A percentile compares a stretch with the other conserved stretches of the same genome.
Evolutionary conservation across 1,139 yeast genomes (phyloP).

Genomic region (Pichia terricola): DNA sequence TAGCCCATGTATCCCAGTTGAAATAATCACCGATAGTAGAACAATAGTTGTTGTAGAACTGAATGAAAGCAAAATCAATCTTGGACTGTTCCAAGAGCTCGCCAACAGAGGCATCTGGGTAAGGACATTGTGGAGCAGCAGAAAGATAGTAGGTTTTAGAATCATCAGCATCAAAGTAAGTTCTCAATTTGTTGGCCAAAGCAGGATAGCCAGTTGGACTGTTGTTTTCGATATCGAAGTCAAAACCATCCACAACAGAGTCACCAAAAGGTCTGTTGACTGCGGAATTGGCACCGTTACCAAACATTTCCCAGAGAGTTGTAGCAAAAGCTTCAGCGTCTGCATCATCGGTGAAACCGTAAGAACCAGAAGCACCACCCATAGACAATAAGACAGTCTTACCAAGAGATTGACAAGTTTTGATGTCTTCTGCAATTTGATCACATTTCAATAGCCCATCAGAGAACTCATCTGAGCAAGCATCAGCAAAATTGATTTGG

Average conservation of each 20-base stretch:
- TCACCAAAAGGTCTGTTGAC: constrained; percentile 64
- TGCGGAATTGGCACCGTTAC: constrained; percentile 69
- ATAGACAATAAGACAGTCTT: constrained; percentile 70
- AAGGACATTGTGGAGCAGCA: constrained; percentile 94
- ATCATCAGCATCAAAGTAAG: constrained; percentile 40
- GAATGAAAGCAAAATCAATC: constrained; percentile 81
- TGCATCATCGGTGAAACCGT: constrained; percentile 58
- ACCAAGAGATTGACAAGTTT: constrained; percentile 74
- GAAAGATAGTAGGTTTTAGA: constrained; percentile 65
- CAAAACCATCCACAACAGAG: constrained; percentile 63
- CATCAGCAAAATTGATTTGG: constrained; percentile 59
- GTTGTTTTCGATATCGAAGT: constrained; percentile 57
- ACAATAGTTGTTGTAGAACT: constrained; percentile 90
- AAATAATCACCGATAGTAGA: constrained; percentile 39
- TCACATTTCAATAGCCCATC: constrained; percentile 53
- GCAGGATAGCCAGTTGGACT: constrained; percentile 49
- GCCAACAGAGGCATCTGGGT: constrained; percentile 82
- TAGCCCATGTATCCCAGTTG: constrained; percentile 83
- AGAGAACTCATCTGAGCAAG: constrained; percentile 45
- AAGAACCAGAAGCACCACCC: constrained; percentile 81
- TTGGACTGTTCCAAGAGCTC: constrained; percentile 49
- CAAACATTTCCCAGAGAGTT: constrained; percentile 77
- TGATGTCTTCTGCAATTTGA: constrained; percentile 62
- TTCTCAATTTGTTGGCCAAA: constrained; percentile 51
- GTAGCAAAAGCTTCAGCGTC: constrained; percentile 64